These are phyloP conservation scores for Exophiala spinifera DNA, from an alignment of 2,329 filamentous ascomycete genomes.

Conservation along the genomic window DNA sequence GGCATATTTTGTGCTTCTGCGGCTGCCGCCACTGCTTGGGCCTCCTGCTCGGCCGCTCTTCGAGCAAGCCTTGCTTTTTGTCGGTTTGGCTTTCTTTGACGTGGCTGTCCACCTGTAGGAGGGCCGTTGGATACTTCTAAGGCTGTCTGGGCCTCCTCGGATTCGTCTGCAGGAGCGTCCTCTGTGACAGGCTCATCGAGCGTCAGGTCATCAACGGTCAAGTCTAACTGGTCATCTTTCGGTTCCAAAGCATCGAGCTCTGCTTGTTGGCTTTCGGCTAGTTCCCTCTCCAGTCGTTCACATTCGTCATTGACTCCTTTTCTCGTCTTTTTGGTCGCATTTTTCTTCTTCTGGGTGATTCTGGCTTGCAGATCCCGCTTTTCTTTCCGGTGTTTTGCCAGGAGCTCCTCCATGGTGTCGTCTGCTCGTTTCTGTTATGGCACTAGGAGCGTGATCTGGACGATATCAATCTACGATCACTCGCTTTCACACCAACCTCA, in stretches of 20 bases:
- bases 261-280: constrained; percentile 52
- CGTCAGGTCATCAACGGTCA: constrained; percentile 34
- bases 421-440: too few species aligned
- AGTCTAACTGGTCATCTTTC: constrained; percentile 17
- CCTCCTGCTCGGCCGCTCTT: constrained; percentile 79
- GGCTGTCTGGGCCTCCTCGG: constrained; percentile 11
- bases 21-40: constrained; percentile 63
- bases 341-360: constrained; percentile 94
- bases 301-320: constrained; percentile 68
- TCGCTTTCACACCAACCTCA: too few species aligned
- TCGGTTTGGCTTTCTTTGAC: constrained; percentile 74
- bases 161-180: constrained; percentile 24
- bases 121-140: constrained; percentile 7
- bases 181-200: constrained; percentile 32
- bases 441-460: too few species aligned
- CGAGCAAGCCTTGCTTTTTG: constrained; percentile 89
- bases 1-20: constrained; percentile 72
- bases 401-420: constrained; percentile 66
- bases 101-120: constrained; percentile 20
- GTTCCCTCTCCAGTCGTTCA: constrained; percentile 54
- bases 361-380: constrained; percentile 79
- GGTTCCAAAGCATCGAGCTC: constrained; percentile 25
- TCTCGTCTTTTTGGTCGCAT: constrained; percentile 77
- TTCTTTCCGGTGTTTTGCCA: constrained; percentile 81
- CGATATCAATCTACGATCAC: too few species aligned